phyloP scores from a whole-genome alignment of 2,329 filamentous ascomycete species.

The Xylaria sp. region DNA sequence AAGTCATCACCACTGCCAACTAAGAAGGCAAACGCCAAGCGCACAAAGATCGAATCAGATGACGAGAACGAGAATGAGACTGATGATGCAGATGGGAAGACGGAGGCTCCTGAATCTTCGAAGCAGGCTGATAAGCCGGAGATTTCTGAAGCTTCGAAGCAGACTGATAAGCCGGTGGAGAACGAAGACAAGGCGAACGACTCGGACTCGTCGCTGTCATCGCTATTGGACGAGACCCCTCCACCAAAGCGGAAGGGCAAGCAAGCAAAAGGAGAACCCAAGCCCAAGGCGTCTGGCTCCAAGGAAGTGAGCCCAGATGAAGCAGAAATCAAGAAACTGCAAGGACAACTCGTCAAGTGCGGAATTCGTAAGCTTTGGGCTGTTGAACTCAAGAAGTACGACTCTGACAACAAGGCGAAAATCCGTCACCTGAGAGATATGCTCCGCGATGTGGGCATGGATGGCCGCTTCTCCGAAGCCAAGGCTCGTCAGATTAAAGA shows the following conservation, averaged over 20 bases:
- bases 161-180: constrained; percentile 38
- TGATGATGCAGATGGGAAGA: not conserved
- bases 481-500: constrained; percentile 86
- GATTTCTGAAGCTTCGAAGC: constrained; percentile 24
- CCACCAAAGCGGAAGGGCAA: constrained; percentile 50
- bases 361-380: constrained; percentile 90
- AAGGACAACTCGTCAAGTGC: constrained; percentile 82
- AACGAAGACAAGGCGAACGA: constrained; percentile 21
- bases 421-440: constrained; percentile 74
- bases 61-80: constrained; percentile 21
- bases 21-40: constrained; percentile 22
- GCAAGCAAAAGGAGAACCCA: constrained; percentile 23
- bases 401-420: constrained; percentile 68
- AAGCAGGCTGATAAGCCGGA: constrained; percentile 37
- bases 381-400: constrained; percentile 71
- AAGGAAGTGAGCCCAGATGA: constrained; percentile 47
- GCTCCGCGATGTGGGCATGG: constrained; percentile 80
- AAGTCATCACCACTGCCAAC: constrained; percentile 21
- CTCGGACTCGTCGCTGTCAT: constrained; percentile 54
- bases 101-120: constrained; percentile 18
- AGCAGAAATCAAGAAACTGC: constrained; percentile 80
- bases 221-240: constrained; percentile 68
- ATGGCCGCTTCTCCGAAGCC: constrained; percentile 77
- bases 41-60: constrained; percentile 26
- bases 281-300: constrained; percentile 34